A percentile compares a stretch with the other conserved stretches of the same genome.
Conservation (phyloP, 2,329 filamentous ascomycete species). For the Gaeumannomyces tritici region DNA sequence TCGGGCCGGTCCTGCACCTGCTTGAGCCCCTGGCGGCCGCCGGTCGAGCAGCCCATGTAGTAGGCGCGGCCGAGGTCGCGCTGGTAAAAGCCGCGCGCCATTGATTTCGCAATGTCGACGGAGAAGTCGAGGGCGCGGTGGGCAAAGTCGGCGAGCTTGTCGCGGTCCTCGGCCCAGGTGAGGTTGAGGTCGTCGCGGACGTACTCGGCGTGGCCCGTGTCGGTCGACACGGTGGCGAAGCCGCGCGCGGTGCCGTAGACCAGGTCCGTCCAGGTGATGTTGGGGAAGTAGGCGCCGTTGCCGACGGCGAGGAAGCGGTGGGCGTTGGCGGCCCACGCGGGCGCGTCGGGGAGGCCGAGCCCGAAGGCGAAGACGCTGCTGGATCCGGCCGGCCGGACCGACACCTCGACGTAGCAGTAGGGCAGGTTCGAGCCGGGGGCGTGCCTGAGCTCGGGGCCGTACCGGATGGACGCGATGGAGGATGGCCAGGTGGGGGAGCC, state of each 20-base stretch:
- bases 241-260: slow-evolving; percentile 20
- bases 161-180: slow-evolving; percentile 26
- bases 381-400: slow-evolving; percentile 10
- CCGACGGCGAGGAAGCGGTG: slow-evolving; percentile 20
- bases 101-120: slow-evolving; percentile 33
- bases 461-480: slow-evolving; percentile 18
- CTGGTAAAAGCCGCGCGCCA: slow-evolving; percentile 38
- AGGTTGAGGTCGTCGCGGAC: slow-evolving; percentile 18
- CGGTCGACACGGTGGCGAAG: slow-evolving; percentile 30
- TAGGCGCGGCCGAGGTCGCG: slow-evolving; percentile 33
- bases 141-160: slow-evolving; percentile 25
- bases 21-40: slow-evolving; percentile 29
- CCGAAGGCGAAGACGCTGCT: slow-evolving; percentile 22
- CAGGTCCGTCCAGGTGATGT: slow-evolving; percentile 21
- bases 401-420: slow-evolving; percentile 28
- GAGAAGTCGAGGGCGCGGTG: slow-evolving; percentile 35
- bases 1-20: slow-evolving; percentile 40
- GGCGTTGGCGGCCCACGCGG: slow-evolving; percentile 18
- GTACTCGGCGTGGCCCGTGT: slow-evolving; percentile 28
- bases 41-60: slow-evolving; percentile 41
- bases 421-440: slow-evolving; percentile 20
- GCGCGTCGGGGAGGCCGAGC: slow-evolving; percentile 22
- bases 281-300: slow-evolving; percentile 20
- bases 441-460: slow-evolving; percentile 8
- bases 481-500: not conserved